phyloP scores from a whole-genome alignment of 352 stramenopile species.

The Halophytophthora batemanensis region DNA sequence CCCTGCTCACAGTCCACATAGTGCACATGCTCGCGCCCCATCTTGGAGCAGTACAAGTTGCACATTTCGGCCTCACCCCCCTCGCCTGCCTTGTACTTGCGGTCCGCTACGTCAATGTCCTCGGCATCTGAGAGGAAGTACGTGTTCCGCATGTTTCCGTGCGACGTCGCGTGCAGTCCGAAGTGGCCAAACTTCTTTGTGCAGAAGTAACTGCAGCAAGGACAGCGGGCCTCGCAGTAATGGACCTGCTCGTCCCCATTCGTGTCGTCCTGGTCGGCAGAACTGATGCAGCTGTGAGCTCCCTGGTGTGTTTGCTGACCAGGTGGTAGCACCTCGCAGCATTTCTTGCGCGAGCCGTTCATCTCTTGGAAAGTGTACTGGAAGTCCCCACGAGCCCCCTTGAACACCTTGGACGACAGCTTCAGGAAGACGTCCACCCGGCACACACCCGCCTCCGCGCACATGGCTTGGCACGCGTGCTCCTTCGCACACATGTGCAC shows the following conservation, averaged over 20 bases:
- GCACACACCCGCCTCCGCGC: constrained; percentile 58
- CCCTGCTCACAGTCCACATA: constrained; percentile 64
- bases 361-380: constrained; percentile 80
- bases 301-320: constrained; percentile 45
- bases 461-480: constrained; percentile 57
- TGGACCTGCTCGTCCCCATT: constrained; percentile 31
- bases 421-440: constrained; percentile 69
- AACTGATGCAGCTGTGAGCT: constrained; percentile 42
- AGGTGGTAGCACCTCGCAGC: constrained; percentile 28
- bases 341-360: constrained; percentile 75
- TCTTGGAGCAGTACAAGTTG: constrained; percentile 78
- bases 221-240: constrained; percentile 68
- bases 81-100: constrained; percentile 71
- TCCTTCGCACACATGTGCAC: constrained; percentile 61
- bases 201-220: constrained; percentile 78
- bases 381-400: constrained; percentile 50
- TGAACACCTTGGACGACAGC: constrained; percentile 65
- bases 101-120: constrained; percentile 66
- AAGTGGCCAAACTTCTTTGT: constrained; percentile 53
- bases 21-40: constrained; percentile 72
- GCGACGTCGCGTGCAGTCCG: constrained; percentile 54
- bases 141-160: constrained; percentile 83
- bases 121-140: constrained; percentile 56
- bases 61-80: constrained; percentile 75
- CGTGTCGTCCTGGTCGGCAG: constrained; percentile 9